Evolutionary conservation across 768 basidiomycete species (phyloP), one percentile per base, ranked within the genome.

Genomic region (Coprinopsis strossmayeri): DNA sequence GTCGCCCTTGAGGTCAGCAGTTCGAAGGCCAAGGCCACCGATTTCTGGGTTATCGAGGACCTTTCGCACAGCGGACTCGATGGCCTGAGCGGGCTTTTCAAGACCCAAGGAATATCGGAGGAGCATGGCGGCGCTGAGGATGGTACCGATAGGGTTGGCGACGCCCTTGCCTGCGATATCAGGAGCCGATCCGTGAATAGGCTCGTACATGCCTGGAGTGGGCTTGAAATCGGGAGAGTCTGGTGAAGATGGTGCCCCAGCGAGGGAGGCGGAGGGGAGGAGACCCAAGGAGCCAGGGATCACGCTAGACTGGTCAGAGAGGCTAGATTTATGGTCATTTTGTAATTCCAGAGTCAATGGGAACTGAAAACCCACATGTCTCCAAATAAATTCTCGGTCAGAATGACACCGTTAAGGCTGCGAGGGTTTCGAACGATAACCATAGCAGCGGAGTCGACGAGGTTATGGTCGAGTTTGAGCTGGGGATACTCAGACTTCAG

Each of bases 371-470:
- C 91, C 61, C 61, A 97, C 96, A 97, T 97, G 65, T 97, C 94
- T 39, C 94, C 94, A 55, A 97, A 96, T 65, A 97, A 66, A 65
- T 97, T 97, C 69, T 94, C 94, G 0, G 93, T 99, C 49, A 99
- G 68, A 55, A 98, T 77, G 39, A 99, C 83, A 53, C 96, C 96
- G 62, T 99, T 99, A 48, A 99, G 74, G 66, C 93, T 95, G 57
- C 76, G 79, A 5, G 96, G 96, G 59, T 77, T 90, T 23, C 84
- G 71, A 41, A 96, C 91, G 64, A 99, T 87, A 53, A 95, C 61
- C 96, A 99, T 98, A 9, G 96, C 84, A 3, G 96, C 93, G 1
- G 92, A 87, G 68, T 99, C 96, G 48, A 98, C 92, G 50, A 98
- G 77, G 47, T 89, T 82, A 68, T 99, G 96, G 61, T 94, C 86